Evolutionary conservation across 108 stramenopile species (phyloP).

Genomic region (Chaetoceros tenuissimus): DNA sequence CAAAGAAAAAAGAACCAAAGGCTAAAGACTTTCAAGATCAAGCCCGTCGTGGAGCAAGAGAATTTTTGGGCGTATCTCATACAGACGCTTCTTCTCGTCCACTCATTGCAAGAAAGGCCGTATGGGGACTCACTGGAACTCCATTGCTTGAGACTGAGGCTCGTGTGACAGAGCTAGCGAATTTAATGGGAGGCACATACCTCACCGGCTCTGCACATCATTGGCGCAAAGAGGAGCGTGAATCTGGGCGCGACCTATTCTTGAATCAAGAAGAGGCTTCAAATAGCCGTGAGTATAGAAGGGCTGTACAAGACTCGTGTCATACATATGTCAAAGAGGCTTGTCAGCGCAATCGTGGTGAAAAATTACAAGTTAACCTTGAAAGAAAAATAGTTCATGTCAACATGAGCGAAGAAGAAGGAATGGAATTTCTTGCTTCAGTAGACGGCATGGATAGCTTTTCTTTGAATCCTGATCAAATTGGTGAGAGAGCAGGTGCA

Average conservation of each 20-base stretch:
- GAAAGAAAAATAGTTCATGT: constrained; percentile 15
- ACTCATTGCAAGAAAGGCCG: constrained; percentile 27
- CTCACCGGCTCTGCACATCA: constrained; percentile 47
- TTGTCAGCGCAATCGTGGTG: constrained; percentile 36
- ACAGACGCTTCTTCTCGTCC: constrained; percentile 46
- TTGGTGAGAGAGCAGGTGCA: constrained; percentile 54
- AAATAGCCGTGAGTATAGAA: constrained; percentile 50
- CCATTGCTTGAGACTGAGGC: constrained; percentile 59
- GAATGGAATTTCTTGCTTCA: constrained; percentile 28
- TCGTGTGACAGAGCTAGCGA: constrained; percentile 65
- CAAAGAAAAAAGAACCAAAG: constrained; percentile 27
- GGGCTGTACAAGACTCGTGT: constrained; percentile 35
- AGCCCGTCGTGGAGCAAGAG: too few relatives aligned
- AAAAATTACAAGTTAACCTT: constrained; percentile 38
- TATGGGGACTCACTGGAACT: constrained; percentile 71
- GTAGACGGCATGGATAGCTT: constrained; percentile 44
- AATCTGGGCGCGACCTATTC: constrained; percentile 56
- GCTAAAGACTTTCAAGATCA: constrained; percentile 12
- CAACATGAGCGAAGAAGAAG: constrained; percentile 33
- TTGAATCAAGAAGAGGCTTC: constrained; percentile 48
- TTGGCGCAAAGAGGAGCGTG: constrained; percentile 62
- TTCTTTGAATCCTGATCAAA: constrained; percentile 38
- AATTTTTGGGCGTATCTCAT: constrained; percentile 56
- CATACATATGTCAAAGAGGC: constrained; percentile 38
- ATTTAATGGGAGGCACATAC: constrained; percentile 67